These are phyloP conservation scores for Pyrus pyrifolia DNA, from an alignment of 306 rosid genomes.

Conservation along the genomic window DNA sequence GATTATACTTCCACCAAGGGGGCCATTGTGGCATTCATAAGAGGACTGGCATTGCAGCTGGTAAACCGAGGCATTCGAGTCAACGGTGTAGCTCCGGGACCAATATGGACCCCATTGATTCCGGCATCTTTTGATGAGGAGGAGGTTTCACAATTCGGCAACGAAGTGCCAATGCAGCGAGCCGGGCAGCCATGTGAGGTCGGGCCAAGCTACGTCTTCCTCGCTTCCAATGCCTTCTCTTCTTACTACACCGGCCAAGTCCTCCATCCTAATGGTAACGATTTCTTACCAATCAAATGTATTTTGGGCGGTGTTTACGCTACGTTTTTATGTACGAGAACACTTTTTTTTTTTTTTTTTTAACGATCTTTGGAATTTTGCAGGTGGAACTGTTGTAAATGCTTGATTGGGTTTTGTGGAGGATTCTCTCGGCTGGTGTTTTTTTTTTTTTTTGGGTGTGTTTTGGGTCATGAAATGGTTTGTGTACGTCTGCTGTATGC, in stretches of 20 bases:
- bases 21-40: conserved; percentile 57
- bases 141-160: conserved; percentile 28
- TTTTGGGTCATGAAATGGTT: background rate
- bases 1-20: conserved; percentile 73
- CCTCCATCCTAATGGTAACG: conserved; percentile 70
- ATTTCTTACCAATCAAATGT: background rate
- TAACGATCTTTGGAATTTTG: background rate
- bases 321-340: too few relatives aligned
- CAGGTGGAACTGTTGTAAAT: conserved; percentile 66
- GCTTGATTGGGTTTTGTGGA: conserved; percentile 24
- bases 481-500: too few relatives aligned
- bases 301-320: too few relatives aligned
- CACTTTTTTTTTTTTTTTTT: background rate
- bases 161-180: conserved; percentile 57
- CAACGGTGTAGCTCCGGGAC: conserved; percentile 85
- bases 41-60: conserved; percentile 64
- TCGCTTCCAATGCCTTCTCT: conserved; percentile 62
- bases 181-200: conserved; percentile 78
- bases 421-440: background rate
- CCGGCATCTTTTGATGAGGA: conserved; percentile 38
- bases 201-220: conserved; percentile 63
- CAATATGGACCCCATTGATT: conserved; percentile 69
- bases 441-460: background rate
- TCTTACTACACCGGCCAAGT: conserved; percentile 77
- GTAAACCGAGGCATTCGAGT: conserved; percentile 51